Conservation (phyloP, 2,329 filamentous ascomycete species). For the Colletotrichum liriopes region DNA sequence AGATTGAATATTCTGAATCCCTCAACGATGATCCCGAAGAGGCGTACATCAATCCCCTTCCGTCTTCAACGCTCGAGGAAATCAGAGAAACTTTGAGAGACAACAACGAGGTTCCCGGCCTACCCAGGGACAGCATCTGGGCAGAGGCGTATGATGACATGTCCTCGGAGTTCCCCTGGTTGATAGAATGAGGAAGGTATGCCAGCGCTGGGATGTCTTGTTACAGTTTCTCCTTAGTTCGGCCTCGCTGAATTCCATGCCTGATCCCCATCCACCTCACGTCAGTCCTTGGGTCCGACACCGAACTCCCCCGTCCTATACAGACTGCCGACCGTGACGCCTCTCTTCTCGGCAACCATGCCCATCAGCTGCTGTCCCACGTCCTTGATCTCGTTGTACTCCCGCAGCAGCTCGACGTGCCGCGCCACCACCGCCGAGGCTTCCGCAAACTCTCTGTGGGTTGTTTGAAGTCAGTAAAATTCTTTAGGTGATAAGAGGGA, state of each 20-base stretch:
- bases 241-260: neutral
- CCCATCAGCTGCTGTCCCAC: slow-evolving; percentile 57
- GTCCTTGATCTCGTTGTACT: slow-evolving; percentile 58
- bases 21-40: neutral
- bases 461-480: neutral
- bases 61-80: neutral
- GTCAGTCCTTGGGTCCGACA: slow-evolving; percentile 48
- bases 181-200: neutral
- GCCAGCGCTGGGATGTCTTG: too few species aligned
- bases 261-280: too few species aligned
- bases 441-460: slow-evolving; percentile 27
- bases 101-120: too few species aligned
- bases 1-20: neutral
- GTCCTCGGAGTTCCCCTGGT: neutral
- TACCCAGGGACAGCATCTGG: neutral
- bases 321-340: slow-evolving; percentile 50
- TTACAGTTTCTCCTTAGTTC: neutral
- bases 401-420: slow-evolving; percentile 46
- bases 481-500: rapidly evolving
- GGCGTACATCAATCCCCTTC: neutral
- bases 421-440: slow-evolving; percentile 27
- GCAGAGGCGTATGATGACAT: neutral
- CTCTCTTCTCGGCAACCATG: slow-evolving; percentile 54
- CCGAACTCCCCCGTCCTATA: slow-evolving; percentile 52
- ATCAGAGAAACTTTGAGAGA: neutral